Conservation (phyloP, 768 basidiomycete species). For the Botryobasidium botryosum region DNA sequence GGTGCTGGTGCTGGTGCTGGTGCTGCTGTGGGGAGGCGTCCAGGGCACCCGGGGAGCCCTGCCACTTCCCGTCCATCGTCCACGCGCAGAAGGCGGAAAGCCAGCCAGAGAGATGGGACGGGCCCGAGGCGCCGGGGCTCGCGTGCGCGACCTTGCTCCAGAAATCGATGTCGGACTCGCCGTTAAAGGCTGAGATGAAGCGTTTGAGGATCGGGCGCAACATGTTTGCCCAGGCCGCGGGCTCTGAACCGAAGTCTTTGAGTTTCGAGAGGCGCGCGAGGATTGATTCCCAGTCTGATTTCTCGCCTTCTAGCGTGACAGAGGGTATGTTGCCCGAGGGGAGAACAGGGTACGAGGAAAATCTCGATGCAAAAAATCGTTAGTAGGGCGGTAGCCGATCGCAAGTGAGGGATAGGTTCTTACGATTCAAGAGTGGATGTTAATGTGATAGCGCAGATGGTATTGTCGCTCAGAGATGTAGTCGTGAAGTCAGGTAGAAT, state of each 20-base stretch:
- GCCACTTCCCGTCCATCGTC: not conserved
- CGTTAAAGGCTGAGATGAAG: conserved; percentile 18
- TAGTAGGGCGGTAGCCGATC: not conserved
- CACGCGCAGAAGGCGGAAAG: conserved; percentile 1
- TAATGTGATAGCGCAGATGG: conserved; percentile 1
- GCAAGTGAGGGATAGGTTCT: not conserved
- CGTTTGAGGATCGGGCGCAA: conserved; percentile 25
- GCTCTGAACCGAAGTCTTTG: conserved; percentile 22
- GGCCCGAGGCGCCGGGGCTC: not conserved
- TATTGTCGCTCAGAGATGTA: not conserved
- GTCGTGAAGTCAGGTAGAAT: conserved; percentile 2
- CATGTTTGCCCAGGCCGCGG: conserved; percentile 24
- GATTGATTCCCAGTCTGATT: conserved; percentile 1
- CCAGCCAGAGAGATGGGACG: conserved; percentile 1
- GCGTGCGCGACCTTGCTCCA: not conserved
- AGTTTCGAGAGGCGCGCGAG: conserved; percentile 15
- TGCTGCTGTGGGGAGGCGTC: too few species aligned
- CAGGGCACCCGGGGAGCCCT: too few species aligned
- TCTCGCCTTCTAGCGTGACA: conserved; percentile 4
- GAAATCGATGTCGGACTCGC: not conserved
- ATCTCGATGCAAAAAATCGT: not conserved
- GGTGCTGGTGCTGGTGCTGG: too few species aligned
- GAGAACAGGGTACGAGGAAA: not conserved
- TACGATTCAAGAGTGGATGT: not conserved
- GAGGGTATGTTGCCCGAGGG: conserved; percentile 7